A percentile compares a stretch with the other conserved stretches of the same genome.
Evolutionary conservation across 1,284 basidiomycete genomes (phyloP).

Genomic region (Rhodotorula sp.): DNA sequence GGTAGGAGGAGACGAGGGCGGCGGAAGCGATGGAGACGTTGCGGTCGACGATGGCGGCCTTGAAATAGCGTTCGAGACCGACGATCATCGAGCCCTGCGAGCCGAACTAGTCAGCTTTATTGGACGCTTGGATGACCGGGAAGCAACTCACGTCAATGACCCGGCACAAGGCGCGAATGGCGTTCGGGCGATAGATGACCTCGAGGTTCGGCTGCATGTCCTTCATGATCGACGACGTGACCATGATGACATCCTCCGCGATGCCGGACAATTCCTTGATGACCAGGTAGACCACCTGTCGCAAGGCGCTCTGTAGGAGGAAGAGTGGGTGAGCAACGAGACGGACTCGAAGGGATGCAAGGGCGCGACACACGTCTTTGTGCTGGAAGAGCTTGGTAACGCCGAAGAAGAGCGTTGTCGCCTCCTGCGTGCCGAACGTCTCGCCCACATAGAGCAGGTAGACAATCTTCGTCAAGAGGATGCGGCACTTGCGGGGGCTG

Average conservation of each 20-base stretch:
- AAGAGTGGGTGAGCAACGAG: no score
- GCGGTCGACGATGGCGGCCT: conserved; percentile 96
- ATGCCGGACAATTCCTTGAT: conserved; percentile 96
- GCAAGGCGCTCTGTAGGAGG: conserved; percentile 71
- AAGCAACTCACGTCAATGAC: conserved; percentile 83
- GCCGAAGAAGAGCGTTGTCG: conserved; percentile 97
- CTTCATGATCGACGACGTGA: conserved; percentile 99
- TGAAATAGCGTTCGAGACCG: conserved; percentile 98
- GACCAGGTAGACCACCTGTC: conserved; percentile 97
- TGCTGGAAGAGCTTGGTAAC: conserved; percentile 99
- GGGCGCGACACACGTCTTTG: conserved; percentile 77
- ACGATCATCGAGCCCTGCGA: conserved; percentile 89
- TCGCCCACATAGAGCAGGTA: conserved; percentile 96
- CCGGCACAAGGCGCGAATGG: conserved; percentile 90
- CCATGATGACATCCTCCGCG: conserved; percentile 99
- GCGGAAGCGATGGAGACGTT: conserved; percentile 94
- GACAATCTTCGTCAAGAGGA: conserved; percentile 91
- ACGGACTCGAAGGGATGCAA: no score
- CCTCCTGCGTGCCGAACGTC: conserved; percentile 91
- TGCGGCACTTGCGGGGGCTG: conserved; percentile 79
- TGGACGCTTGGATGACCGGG: no score
- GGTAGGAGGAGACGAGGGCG: conserved; percentile 92
- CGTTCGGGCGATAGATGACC: conserved; percentile 97
- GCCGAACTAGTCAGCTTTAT: background rate
- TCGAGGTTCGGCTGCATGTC: conserved; percentile 99